phyloP scores from a whole-genome alignment of 2,329 filamentous ascomycete genomes.

The Beauveria scarabaeidicola region DNA sequence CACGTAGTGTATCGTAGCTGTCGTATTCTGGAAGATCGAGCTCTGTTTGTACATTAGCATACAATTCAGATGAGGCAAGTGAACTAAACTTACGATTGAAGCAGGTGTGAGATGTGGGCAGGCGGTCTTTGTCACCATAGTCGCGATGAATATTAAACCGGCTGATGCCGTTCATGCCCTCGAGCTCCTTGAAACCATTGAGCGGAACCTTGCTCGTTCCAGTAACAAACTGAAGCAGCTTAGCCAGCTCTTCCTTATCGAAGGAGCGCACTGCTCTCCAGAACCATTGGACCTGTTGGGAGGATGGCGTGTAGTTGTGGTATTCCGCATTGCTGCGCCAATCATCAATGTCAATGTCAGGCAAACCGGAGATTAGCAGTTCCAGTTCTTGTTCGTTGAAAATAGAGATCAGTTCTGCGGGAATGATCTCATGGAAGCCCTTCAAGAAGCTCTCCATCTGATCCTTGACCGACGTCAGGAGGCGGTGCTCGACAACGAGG shows the following conservation, averaged over 20 bases:
- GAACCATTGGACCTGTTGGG: slow-evolving; percentile 98
- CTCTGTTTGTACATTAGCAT: slow-evolving; percentile 49
- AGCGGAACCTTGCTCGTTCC: slow-evolving; percentile 97
- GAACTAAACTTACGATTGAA: slow-evolving; percentile 82
- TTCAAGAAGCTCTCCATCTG: slow-evolving; percentile 90
- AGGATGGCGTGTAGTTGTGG: slow-evolving; percentile 91
- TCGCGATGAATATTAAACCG: slow-evolving; percentile 98
- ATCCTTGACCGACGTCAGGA: slow-evolving; percentile 84
- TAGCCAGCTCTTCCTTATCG: slow-evolving; percentile 97
- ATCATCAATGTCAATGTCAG: slow-evolving; percentile 95
- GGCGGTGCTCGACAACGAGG: slow-evolving; percentile 85
- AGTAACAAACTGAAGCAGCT: slow-evolving; percentile 94
- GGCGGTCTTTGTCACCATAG: slow-evolving; percentile 89
- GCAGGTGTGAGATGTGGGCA: slow-evolving; percentile 95
- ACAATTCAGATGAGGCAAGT: background rate
- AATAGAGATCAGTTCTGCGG: slow-evolving; percentile 86
- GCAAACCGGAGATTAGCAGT: slow-evolving; percentile 88
- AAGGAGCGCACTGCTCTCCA: slow-evolving; percentile 96
- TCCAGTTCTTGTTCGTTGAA: slow-evolving; percentile 99
- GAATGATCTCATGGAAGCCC: slow-evolving; percentile 97
- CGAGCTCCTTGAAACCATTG: slow-evolving; percentile 97
- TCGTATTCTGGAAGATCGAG: slow-evolving; percentile 98
- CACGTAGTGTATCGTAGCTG: slow-evolving; percentile 81
- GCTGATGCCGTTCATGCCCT: slow-evolving; percentile 98
- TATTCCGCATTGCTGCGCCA: slow-evolving; percentile 99